Conservation (phyloP, 495 filamentous ascomycete genomes). For the Astrothelium macrocarpum region DNA sequence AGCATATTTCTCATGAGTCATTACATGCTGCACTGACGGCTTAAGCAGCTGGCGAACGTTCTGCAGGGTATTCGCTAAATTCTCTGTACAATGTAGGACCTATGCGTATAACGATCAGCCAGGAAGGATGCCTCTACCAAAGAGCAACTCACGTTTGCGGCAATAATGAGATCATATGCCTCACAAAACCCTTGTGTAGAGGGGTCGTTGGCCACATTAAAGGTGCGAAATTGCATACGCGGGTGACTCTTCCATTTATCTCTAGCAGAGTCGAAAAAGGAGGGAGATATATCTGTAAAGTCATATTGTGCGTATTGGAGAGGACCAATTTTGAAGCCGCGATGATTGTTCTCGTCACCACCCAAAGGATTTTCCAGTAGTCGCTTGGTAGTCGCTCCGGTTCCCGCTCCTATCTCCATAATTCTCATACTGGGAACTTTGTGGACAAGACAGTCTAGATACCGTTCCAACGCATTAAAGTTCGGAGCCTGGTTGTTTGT, state of each 20-base stretch:
- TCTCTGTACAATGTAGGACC: background rate
- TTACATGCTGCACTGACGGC: background rate
- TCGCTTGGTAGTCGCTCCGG: too few species aligned
- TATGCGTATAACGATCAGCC: background rate
- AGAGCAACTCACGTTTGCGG: slow-evolving; percentile 9
- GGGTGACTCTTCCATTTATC: slow-evolving; percentile 12
- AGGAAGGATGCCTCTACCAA: background rate
- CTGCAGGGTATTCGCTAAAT: background rate
- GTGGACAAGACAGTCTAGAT: background rate
- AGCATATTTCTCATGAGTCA: background rate
- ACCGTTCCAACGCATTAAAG: background rate
- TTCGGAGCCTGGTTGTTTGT: background rate
- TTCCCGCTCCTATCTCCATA: slow-evolving; percentile 22
- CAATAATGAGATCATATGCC: slow-evolving; percentile 17
- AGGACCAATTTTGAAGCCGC: too few species aligned
- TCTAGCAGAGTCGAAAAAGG: slow-evolving; percentile 15
- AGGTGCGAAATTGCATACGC: background rate
- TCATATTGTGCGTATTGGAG: slow-evolving; percentile 4
- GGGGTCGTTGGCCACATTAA: slow-evolving; percentile 18
- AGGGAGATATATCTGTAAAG: slow-evolving; percentile 18
- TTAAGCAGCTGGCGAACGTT: background rate
- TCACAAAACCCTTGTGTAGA: slow-evolving; percentile 15
- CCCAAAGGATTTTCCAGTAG: too few species aligned
- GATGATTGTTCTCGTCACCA: too few species aligned
- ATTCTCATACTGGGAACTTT: slow-evolving; percentile 15